Evolutionary conservation across 177 flowering plant genomes (phyloP), one percentile per base, ranked within the genome.

Genomic region (Telopea speciosissima): DNA sequence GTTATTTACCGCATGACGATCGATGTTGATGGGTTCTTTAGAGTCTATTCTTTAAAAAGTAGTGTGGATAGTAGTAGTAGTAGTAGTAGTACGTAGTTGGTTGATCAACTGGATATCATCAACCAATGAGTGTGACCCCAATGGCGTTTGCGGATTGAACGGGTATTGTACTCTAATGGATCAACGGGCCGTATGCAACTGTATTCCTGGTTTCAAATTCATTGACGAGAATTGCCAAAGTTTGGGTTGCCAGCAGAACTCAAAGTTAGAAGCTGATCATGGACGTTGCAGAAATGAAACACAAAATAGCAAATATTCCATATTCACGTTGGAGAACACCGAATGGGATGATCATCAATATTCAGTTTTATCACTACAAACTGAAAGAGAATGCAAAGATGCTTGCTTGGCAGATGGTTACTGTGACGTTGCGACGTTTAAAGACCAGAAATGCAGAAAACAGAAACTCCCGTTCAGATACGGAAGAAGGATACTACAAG

Each of bases 331-430:
- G 62, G 72, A 63, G 22, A 36, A 68, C 14, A 65, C 58, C 12
- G 5, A 0, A n/a, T 72, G 75, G 74, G 75, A 66, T 24, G 68
- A 69, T 22, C 23, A 68, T 62, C 23, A 72, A 0, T 76, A 74
- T 36, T 33, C 49, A 44, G 33, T 24, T 61, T 5, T 67, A 24
- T 13, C 56, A 1, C 3, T 5, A 3, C 24, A 5, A 0, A 24
- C 24, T 2, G 21, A 62, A 70, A 68, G 73, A 17, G 65, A n/a
- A 6, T 82, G 84, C 60, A 10, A 5, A 25, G n/a, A 65, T 4
- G 65, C 71, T 3, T 79, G 81, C 25, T 52, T 69, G 62, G 64
- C 25, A 13, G 83, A 81, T n/a, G 77, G 80, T 24, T 68, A 69
- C 36, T 81, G 81, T 65, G 75, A 65, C 3, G 84, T 28, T 9